These are phyloP conservation scores for Cyclotella distinguenda DNA, from an alignment of 108 stramenopile genomes.

Conservation along the genomic window DNA sequence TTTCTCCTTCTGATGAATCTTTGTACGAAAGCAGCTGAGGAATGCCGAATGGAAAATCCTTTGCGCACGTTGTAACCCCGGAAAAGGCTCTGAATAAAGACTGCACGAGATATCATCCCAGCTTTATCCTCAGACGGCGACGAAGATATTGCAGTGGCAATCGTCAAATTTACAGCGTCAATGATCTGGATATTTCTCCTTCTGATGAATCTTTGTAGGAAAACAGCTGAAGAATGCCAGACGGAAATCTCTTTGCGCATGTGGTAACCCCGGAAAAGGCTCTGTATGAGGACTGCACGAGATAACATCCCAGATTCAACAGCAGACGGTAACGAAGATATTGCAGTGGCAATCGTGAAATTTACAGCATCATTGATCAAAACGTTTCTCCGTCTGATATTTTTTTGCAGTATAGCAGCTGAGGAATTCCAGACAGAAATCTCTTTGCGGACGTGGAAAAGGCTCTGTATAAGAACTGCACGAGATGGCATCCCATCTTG, in stretches of 20 bases:
- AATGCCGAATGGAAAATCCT: background rate
- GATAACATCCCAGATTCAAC: background rate
- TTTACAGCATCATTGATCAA: too few species aligned
- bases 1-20: background rate
- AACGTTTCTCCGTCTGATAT: background rate
- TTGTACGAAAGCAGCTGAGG: conserved; percentile 3
- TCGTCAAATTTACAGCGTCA: too few species aligned
- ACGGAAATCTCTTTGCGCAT: background rate
- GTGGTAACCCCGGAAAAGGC: background rate
- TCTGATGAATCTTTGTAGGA: too few species aligned
- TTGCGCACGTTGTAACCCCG: conserved; percentile 9
- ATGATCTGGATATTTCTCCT: too few species aligned
- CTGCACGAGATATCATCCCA: too few species aligned
- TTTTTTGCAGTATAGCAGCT: background rate
- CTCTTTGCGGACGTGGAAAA: conserved; percentile 5
- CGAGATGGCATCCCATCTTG: background rate
- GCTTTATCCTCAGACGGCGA: too few species aligned
- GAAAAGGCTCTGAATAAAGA: too few species aligned
- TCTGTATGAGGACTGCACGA: background rate
- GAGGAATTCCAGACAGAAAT: conserved; percentile 1
- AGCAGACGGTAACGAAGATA: too few species aligned
- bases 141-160: too few species aligned
- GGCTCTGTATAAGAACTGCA: conserved; percentile 1
- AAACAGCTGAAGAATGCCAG: background rate
- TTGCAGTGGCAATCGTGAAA: too few species aligned